Evolutionary conservation across 768 basidiomycete species (phyloP), one percentile per base, ranked within the genome.

Genomic region (Agaricus blazei): DNA sequence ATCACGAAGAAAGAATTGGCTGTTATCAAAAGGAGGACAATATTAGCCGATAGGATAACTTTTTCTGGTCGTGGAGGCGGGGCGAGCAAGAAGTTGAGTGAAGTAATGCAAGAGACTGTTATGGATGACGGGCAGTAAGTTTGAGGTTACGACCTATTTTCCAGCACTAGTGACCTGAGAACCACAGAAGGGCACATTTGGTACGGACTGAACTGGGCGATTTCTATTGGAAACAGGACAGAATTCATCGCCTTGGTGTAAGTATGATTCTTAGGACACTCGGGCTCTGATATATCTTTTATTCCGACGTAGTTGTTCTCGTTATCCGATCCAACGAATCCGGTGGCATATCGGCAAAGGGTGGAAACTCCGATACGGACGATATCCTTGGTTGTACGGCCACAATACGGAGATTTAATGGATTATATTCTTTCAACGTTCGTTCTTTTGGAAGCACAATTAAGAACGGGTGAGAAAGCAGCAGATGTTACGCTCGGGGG

Each of bases 1-100:
- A 9, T 34, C 3, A 65, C 61, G 12, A 58, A 61, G 8, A 57
- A 57, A n/a, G 36, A 61, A 3, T 29, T 67, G 5, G 63, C 56
- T 11, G 55, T 51, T 0, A 64, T 69, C 12, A 56, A 60, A 47
- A 57, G 48, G 37, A 52, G 59, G 23, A 53, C 55, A 2, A 46
- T 68, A 3, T 42, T 63, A 0, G 43, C 67, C 3, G 65, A 69
- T 48, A 65, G 57, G 3, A 60, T 69, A 12, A 62, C 54, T 15
- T 67, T 69, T 52, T 34, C 58, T 9, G 48, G 62, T 23, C 60
- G 58, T 3, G 52, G 57, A 47, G 58, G 43, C 9, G 68, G 64
- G 1, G 59, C 61, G 48, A 36, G 54, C 3, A 2, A 65, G 2
- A 65, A 64, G 51, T n/a, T 65, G 37, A 55, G 59, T 36, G 63